phyloP scores from a whole-genome alignment of 257 asterid species.

The Fraxinus quadrangulata region DNA sequence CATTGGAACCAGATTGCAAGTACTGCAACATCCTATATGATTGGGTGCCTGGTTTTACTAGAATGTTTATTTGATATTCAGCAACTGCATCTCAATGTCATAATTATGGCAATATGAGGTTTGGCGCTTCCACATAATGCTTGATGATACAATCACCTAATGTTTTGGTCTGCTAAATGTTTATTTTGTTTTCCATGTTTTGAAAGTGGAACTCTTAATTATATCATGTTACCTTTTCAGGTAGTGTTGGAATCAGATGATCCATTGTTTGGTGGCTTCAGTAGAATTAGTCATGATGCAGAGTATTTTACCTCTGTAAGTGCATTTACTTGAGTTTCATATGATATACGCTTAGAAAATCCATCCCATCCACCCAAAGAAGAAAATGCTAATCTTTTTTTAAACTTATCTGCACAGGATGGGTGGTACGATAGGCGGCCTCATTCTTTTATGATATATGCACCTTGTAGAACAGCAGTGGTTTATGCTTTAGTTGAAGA shows the following conservation, averaged over 20 bases:
- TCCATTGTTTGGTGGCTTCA: constrained; percentile 70
- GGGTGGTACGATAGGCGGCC: constrained; percentile 72
- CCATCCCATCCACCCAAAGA: not conserved
- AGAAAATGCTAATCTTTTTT: not conserved
- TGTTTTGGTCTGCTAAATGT: too few species aligned
- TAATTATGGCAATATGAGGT: not conserved
- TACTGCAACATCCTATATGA: not conserved
- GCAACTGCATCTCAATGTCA: not conserved
- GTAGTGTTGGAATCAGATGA: constrained; percentile 83
- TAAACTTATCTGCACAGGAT: constrained; percentile 51
- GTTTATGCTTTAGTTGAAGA: constrained; percentile 66
- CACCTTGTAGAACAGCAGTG: constrained; percentile 89
- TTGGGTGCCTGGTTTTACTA: not conserved
- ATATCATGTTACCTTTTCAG: constrained; percentile 39
- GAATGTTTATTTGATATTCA: not conserved
- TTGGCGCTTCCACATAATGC: not conserved
- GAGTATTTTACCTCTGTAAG: constrained; percentile 86
- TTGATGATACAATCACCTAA: too few species aligned
- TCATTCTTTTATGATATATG: constrained; percentile 69
- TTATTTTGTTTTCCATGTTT: too few species aligned
- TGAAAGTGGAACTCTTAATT: not conserved
- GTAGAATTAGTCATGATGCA: constrained; percentile 61
- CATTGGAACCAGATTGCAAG: not conserved
- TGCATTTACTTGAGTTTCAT: not conserved
- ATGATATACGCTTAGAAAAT: too few species aligned